Conservation (phyloP, 2,329 filamentous ascomycete genomes). For the Myriosclerotinia curreyana region DNA sequence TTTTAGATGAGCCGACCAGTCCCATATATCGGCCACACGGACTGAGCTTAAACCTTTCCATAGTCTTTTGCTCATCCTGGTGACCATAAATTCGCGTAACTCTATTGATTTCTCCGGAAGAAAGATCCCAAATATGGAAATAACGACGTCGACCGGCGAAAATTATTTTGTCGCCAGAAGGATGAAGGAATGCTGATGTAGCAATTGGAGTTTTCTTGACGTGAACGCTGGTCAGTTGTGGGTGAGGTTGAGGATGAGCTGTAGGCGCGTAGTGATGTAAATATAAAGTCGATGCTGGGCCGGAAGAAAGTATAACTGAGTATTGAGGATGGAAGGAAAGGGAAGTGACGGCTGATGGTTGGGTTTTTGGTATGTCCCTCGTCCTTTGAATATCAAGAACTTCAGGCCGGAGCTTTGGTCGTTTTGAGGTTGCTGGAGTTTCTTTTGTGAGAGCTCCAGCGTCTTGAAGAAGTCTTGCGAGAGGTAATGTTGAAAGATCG, state of each 20-base stretch:
- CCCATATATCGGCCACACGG: constrained; percentile 86
- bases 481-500: constrained; percentile 67
- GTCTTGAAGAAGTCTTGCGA: constrained; percentile 77
- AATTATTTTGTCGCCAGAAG: constrained; percentile 74
- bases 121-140: constrained; percentile 92
- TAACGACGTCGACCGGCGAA: constrained; percentile 84
- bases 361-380: constrained; percentile 76
- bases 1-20: constrained; percentile 72
- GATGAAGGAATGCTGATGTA: constrained; percentile 75
- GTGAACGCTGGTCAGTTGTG: constrained; percentile 85
- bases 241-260: constrained; percentile 75
- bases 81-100: constrained; percentile 73
- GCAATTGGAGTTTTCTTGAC: constrained; percentile 79
- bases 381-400: constrained; percentile 86
- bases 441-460: constrained; percentile 59
- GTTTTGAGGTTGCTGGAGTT: constrained; percentile 51
- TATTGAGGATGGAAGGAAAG: constrained; percentile 87
- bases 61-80: constrained; percentile 77
- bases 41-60: constrained; percentile 87
- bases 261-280: constrained; percentile 83
- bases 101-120: constrained; percentile 78
- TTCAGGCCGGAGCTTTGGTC: constrained; percentile 76
- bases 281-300: constrained; percentile 78
- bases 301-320: constrained; percentile 85
- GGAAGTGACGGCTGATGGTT: constrained; percentile 76